phyloP scores from a whole-genome alignment of 2,329 filamentous ascomycete species.

The Anisogramma anomala region DNA sequence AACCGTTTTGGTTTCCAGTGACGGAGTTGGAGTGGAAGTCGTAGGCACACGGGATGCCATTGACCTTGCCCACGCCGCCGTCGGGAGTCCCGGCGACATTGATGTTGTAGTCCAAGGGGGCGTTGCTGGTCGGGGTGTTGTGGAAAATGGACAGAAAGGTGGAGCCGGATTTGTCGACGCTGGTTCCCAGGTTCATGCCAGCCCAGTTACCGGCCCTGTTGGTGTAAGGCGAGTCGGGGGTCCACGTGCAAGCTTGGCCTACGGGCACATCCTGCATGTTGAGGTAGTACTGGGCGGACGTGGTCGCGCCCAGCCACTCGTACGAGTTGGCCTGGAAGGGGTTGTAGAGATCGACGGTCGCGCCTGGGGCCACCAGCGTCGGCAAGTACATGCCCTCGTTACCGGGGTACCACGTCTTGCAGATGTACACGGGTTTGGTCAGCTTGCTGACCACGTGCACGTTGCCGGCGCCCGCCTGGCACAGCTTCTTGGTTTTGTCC shows the following conservation, averaged over 20 bases:
- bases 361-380: constrained; percentile 47
- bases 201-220: constrained; percentile 70
- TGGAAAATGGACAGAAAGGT: constrained; percentile 79
- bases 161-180: constrained; percentile 48
- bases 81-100: constrained; percentile 55
- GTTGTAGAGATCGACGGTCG: constrained; percentile 57
- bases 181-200: constrained; percentile 75
- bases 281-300: constrained; percentile 93
- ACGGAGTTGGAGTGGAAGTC: constrained; percentile 21
- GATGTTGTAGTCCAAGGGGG: constrained; percentile 66
- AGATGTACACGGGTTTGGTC: constrained; percentile 55
- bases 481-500: constrained; percentile 52
- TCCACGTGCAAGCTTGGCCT: constrained; percentile 67
- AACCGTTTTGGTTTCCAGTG: constrained; percentile 40
- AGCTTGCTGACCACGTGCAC: constrained; percentile 70
- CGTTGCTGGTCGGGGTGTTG: constrained; percentile 64
- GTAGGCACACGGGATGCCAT: constrained; percentile 44
- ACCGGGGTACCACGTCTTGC: constrained; percentile 94
- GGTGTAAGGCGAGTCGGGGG: constrained; percentile 29
- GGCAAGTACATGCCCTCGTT: constrained; percentile 82
- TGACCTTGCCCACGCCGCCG: constrained; percentile 20
- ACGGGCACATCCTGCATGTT: constrained; percentile 64
- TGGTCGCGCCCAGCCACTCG: constrained; percentile 59
- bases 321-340: constrained; percentile 64
- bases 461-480: constrained; percentile 57